A percentile compares a stretch with the other conserved stretches of the same genome.
Conservation (phyloP, 1,139 yeast species). For the Suhomyces maxii region DNA sequence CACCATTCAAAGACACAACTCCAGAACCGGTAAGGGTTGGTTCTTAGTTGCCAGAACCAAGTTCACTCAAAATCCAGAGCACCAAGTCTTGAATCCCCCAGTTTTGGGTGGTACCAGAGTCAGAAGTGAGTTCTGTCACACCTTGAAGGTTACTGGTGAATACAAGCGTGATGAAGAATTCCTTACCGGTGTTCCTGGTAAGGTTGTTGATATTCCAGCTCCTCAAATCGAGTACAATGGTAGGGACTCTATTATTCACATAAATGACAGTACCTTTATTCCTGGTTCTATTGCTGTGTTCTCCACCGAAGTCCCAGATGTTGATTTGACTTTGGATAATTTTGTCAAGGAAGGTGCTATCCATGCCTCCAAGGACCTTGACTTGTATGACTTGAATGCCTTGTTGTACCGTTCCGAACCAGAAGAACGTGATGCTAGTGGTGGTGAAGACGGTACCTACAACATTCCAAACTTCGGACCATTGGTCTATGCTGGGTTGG, state of each 20-base stretch:
- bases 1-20: slow-evolving; percentile 83
- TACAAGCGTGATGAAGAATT: slow-evolving; percentile 39
- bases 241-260: slow-evolving; percentile 50
- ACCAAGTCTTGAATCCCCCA: slow-evolving; percentile 61
- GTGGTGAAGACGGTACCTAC: slow-evolving; percentile 72
- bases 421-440: slow-evolving; percentile 83
- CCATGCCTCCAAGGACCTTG: slow-evolving; percentile 63
- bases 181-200: slow-evolving; percentile 63
- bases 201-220: slow-evolving; percentile 51
- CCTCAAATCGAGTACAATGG: slow-evolving; percentile 50
- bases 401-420: slow-evolving; percentile 76
- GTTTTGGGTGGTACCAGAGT: slow-evolving; percentile 67
- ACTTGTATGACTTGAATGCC: slow-evolving; percentile 71
- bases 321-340: slow-evolving; percentile 54
- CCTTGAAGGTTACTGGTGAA: slow-evolving; percentile 57
- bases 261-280: slow-evolving; percentile 62
- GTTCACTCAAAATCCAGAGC: slow-evolving; percentile 47
- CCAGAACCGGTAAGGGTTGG: slow-evolving; percentile 85
- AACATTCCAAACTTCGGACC: slow-evolving; percentile 70
- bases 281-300: slow-evolving; percentile 90
- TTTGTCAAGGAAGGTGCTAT: slow-evolving; percentile 72
- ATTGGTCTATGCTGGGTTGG: slow-evolving; percentile 84
- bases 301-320: slow-evolving; percentile 66
- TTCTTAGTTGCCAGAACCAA: slow-evolving; percentile 86
- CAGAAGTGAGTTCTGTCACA: slow-evolving; percentile 58